Evolutionary conservation across 2,329 filamentous ascomycete species (phyloP).

Genomic region (Alternaria gansuensis): DNA sequence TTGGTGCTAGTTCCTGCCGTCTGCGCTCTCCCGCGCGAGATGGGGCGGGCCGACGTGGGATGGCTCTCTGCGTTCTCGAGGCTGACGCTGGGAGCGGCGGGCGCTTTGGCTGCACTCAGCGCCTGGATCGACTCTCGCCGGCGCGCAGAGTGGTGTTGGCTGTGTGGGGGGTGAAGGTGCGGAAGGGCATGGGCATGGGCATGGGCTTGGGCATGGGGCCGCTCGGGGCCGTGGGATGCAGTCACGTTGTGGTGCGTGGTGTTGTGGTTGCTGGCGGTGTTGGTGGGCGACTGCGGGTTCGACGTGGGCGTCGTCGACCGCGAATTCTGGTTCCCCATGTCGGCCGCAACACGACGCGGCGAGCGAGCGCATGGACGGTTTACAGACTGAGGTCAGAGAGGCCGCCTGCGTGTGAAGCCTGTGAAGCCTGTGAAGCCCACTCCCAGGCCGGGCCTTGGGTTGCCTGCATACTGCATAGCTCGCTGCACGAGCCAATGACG

Average conservation of each 20-base stretch:
- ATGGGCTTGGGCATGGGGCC: slow-evolving; percentile 26
- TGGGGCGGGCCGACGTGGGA: slow-evolving; percentile 37
- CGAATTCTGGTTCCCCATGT: slow-evolving; percentile 51
- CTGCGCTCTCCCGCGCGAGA: slow-evolving; percentile 43
- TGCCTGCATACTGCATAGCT: slow-evolving; percentile 30
- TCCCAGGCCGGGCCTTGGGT: slow-evolving; percentile 23
- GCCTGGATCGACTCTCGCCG: slow-evolving; percentile 55
- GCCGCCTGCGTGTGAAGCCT: slow-evolving; percentile 12
- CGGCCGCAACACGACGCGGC: slow-evolving; percentile 3
- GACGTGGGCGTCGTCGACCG: slow-evolving; percentile 33
- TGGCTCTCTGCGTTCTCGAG: slow-evolving; percentile 50
- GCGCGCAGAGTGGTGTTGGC: slow-evolving; percentile 41
- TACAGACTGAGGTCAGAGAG: slow-evolving; percentile 11
- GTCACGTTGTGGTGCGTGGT: slow-evolving; percentile 23
- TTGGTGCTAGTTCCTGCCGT: slow-evolving; percentile 33
- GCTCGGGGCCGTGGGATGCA: slow-evolving; percentile 32
- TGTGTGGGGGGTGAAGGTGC: slow-evolving; percentile 27
- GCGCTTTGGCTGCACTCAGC: slow-evolving; percentile 49
- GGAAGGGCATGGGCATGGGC: too few relatives aligned
- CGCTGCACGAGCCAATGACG: slow-evolving; percentile 30
- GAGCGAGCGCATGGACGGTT: neutral
- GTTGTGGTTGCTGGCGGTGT: neutral
- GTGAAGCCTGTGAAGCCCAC: too few relatives aligned
- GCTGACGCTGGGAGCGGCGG: slow-evolving; percentile 51
- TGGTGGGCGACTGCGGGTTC: slow-evolving; percentile 40